Percentiles rank a stretch among this genome's conserved stretches.
Conservation (phyloP, 176 grass and related monocot species). For the Oryza officinalis region DNA sequence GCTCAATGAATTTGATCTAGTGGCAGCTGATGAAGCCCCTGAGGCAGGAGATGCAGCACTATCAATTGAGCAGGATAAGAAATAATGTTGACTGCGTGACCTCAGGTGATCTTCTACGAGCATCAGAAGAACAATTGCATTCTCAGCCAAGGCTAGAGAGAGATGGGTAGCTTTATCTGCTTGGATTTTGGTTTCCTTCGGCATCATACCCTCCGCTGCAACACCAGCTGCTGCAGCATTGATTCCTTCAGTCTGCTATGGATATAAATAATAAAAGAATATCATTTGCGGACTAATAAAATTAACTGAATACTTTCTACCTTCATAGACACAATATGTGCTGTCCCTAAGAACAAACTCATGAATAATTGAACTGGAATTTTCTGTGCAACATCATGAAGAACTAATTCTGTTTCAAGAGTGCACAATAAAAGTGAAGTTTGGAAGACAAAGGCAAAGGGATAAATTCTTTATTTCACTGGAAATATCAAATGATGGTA, state of each 20-base stretch:
- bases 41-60: constrained; percentile 54
- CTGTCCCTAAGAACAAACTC: constrained; percentile 2
- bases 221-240: constrained; percentile 63
- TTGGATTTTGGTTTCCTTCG: constrained; percentile 74
- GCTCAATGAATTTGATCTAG: constrained; percentile 73
- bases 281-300: constrained; percentile 30
- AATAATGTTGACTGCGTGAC: constrained; percentile 81
- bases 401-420: constrained; percentile 18
- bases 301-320: constrained; percentile 16
- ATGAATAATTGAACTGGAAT: constrained; percentile 1
- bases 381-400: constrained; percentile 1
- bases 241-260: constrained; percentile 77
- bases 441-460: neutral
- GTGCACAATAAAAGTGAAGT: constrained; percentile 15
- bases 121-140: constrained; percentile 93
- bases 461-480: constrained; percentile 7
- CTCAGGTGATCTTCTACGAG: constrained; percentile 97
- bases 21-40: constrained; percentile 51
- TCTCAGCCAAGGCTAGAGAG: constrained; percentile 80
- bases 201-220: constrained; percentile 65
- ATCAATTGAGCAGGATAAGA: constrained; percentile 62
- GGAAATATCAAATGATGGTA: constrained; percentile 15
- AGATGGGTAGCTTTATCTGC: constrained; percentile 74
- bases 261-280: constrained; percentile 28
- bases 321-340: constrained; percentile 13